Evolutionary conservation across 768 basidiomycete genomes (phyloP).

Genomic region (Cystofilobasidium macerans): DNA sequence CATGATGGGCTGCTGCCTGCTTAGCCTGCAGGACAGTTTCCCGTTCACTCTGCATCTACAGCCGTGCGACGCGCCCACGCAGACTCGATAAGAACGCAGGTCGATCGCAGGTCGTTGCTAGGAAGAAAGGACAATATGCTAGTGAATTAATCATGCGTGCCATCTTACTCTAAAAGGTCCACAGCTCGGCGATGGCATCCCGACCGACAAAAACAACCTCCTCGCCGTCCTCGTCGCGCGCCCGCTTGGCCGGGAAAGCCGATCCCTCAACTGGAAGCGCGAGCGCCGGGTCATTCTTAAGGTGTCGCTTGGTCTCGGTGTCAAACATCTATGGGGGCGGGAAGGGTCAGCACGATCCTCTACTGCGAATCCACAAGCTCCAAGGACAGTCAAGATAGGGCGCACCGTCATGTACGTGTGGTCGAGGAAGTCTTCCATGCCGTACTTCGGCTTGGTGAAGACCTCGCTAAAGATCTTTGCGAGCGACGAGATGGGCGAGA

Average conservation of each 20-base stretch:
- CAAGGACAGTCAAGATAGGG: constrained; percentile 25
- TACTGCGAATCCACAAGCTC: neutral
- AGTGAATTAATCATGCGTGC: too few relatives aligned
- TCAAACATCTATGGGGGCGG: constrained; percentile 58
- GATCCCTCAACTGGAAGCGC: constrained; percentile 32
- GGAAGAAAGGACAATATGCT: too few relatives aligned
- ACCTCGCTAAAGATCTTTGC: constrained; percentile 76
- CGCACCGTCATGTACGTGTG: constrained; percentile 76
- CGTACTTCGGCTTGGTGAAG: constrained; percentile 81
- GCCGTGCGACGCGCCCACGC: too few relatives aligned
- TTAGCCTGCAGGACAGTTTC: too few relatives aligned
- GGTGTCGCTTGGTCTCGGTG: constrained; percentile 63
- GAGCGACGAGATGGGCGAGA: constrained; percentile 73
- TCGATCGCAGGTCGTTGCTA: too few relatives aligned
- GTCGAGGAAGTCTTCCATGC: constrained; percentile 92
- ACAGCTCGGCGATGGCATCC: constrained; percentile 7
- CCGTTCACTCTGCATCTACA: too few relatives aligned
- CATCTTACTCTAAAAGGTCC: neutral
- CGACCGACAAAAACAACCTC: constrained; percentile 27
- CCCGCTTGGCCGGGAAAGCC: constrained; percentile 25
- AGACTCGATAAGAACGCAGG: neutral
- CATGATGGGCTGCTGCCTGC: too few relatives aligned
- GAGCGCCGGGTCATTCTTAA: constrained; percentile 63
- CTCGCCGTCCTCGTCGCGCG: constrained; percentile 9
- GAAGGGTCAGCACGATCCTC: neutral